Evolutionary conservation across 2,329 filamentous ascomycete genomes (phyloP), one percentile per base, ranked within the genome.

Genomic region (Sclerotinia minor): DNA sequence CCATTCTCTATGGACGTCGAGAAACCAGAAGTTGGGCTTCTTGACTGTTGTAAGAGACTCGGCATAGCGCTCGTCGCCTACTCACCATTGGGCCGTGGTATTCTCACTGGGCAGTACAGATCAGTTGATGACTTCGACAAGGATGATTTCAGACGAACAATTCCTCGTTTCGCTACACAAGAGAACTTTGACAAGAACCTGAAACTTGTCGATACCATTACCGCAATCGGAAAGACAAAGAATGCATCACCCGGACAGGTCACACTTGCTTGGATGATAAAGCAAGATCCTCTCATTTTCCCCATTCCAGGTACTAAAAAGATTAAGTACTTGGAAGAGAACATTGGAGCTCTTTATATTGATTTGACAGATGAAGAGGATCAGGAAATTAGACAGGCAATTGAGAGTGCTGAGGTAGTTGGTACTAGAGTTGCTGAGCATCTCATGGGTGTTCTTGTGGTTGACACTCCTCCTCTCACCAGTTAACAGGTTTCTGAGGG

Each of bases 181-280:
- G 83, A 83, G 67, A 84, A 87, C 71, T 84, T 87, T 71, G 76
- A 74, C 5, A 84, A 84, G 76, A 89, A 88, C 70, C 69, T 87
- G 13, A 76, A 79, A 68, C 76, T 88, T 5, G 81, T 86, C 4
- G 81, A 84, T 41, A 76, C 75, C n/a, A 79, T 89, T 61, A 74
- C 77, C 2, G 78, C 73, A 9, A 74, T 88, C 11, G 85, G 84
- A 0, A 77, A 80, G 55, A 78, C 76, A 67, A 88, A 89, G 77
- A 81, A 73, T 21, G 80, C 79, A 54, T 87, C 87, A 0, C 72
- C 85, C 0, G 81, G 80, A 1, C 83, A 91, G 74, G 74, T 91
- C 38, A 83, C 85, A 3, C 79, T 90, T 47, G 87, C 87, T 0
- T 90, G 87, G 87, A 72, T 90, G 69, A 73, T 87, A 70, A 82